A percentile compares a stretch with the other conserved stretches of the same genome.
Evolutionary conservation across 1,284 basidiomycete genomes (phyloP).

Genomic region (Cryptococcus jaspeensis): DNA sequence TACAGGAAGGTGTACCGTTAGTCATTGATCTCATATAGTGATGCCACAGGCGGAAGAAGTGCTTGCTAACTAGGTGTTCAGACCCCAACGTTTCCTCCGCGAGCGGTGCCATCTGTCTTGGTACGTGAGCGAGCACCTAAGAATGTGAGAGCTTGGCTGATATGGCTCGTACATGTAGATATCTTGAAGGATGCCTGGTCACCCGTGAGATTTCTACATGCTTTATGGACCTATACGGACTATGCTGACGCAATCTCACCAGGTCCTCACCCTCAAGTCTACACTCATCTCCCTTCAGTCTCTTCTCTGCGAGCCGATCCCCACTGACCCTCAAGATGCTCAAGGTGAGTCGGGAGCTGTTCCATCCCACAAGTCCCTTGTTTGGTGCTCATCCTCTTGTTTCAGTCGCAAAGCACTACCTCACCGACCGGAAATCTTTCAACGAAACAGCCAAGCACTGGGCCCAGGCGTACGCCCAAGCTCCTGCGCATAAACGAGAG

Average conservation of each 20-base stretch:
- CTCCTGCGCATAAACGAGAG: constrained; percentile 53
- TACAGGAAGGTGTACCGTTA: constrained; percentile 78
- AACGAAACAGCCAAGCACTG: constrained; percentile 92
- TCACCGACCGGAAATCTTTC: constrained; percentile 80
- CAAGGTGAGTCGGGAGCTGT: constrained; percentile 56
- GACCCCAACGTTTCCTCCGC: constrained; percentile 90
- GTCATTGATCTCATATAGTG: constrained; percentile 11
- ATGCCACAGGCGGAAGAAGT: not conserved
- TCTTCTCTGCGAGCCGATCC: constrained; percentile 92
- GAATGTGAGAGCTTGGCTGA: not conserved
- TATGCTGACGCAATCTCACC: not conserved
- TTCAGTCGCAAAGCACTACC: constrained; percentile 88
- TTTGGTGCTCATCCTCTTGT: not conserved
- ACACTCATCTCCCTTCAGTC: constrained; percentile 95
- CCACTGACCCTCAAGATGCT: constrained; percentile 96
- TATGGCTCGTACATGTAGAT: constrained; percentile 49
- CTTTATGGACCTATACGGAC: not conserved
- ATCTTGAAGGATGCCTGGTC: constrained; percentile 86
- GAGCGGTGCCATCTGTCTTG: constrained; percentile 60
- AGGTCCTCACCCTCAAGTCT: constrained; percentile 89
- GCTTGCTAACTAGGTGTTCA: constrained; percentile 16
- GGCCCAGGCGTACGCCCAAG: constrained; percentile 85
- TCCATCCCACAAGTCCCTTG: not conserved
- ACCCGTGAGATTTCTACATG: constrained; percentile 30
- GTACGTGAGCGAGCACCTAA: constrained; percentile 14